Percentiles rank a stretch among this genome's conserved stretches.
Evolutionary conservation across 805 yeast species (phyloP).

Genomic region (Yarrowia bubula): DNA sequence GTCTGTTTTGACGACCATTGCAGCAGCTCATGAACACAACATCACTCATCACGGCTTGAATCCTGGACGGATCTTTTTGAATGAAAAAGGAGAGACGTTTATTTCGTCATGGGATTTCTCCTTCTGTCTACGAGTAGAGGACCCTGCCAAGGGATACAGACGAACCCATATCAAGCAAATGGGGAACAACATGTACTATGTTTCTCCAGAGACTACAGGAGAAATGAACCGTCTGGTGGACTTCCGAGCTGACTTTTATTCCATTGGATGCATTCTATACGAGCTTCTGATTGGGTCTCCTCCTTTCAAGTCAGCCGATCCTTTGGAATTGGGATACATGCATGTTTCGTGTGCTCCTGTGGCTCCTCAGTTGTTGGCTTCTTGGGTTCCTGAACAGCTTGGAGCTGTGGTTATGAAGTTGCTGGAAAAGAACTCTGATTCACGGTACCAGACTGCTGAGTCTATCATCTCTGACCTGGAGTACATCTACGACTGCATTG

Average conservation of each 20-base stretch:
- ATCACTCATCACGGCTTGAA: constrained; percentile 51
- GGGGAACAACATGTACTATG: constrained; percentile 46
- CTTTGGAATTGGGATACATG: constrained; percentile 43
- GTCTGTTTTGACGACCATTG: constrained; percentile 34
- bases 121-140: constrained; percentile 46
- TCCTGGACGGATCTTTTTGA: constrained; percentile 42
- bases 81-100: constrained; percentile 41
- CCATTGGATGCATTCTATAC: constrained; percentile 51
- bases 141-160: constrained; percentile 45
- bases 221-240: constrained; percentile 44
- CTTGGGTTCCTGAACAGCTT: constrained; percentile 36
- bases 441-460: constrained; percentile 43
- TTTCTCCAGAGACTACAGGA: constrained; percentile 52
- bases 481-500: constrained; percentile 30
- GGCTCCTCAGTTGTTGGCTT: constrained; percentile 41
- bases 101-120: constrained; percentile 52
- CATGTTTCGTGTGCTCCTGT: constrained; percentile 45
- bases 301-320: constrained; percentile 47
- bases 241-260: constrained; percentile 49
- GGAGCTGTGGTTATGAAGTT: constrained; percentile 46
- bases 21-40: constrained; percentile 43
- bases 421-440: constrained; percentile 44
- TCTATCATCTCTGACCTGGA: constrained; percentile 43
- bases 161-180: constrained; percentile 43
- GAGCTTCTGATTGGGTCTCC: constrained; percentile 48